Evolutionary conservation across 257 asterid genomes (phyloP), one percentile per base, ranked within the genome.

Genomic region (Solanum bukasovii): DNA sequence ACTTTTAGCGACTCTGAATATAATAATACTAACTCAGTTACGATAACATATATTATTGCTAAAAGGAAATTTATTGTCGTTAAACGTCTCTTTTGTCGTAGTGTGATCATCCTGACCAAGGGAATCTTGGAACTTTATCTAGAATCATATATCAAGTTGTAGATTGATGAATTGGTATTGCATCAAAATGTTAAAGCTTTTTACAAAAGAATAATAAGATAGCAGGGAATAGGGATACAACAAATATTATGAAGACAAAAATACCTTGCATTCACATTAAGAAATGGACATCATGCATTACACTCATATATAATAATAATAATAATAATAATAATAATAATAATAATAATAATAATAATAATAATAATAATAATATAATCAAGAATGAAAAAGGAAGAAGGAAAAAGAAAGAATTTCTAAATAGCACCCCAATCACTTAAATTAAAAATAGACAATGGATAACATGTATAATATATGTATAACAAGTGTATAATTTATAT

Each of bases 251-350:
- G 29, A 81, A 18, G 20, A 18, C 70, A 46, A 18, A 79, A 81
- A 81, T 82, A 82, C 70, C 20, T 82, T 82, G 20, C 70, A 82
- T 82, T 16, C 42, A 46, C 85, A 46, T 46, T 49, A 81, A 81
- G 44, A 29, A 81, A 81, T 29, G 70, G 42, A 4, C 29, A 29
- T 11, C 20, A 29, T 82, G 86, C 44, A 82, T 49, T 21, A n/a
- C n/a, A n/a, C n/a, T n/a, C n/a, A n/a, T n/a, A 16, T 25, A 29
- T 11, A 65, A 2, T 5, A 61, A 34, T 34, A 40, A 40, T 42
- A 42, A 44, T 27, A 25, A 25, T 25, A 38, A 25, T 16, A 42
- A 70, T 13, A 68, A 2, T 6, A 65, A 40, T 42, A 46, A 49
- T 49, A 29, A n/a, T 11, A 65, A 2, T 5, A 61, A 34, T 34